A percentile compares a stretch with the other conserved stretches of the same genome.
These are phyloP conservation scores for Chaetomium globosum DNA, from an alignment of 2,329 filamentous ascomycete genomes.

Conservation along the genomic window DNA sequence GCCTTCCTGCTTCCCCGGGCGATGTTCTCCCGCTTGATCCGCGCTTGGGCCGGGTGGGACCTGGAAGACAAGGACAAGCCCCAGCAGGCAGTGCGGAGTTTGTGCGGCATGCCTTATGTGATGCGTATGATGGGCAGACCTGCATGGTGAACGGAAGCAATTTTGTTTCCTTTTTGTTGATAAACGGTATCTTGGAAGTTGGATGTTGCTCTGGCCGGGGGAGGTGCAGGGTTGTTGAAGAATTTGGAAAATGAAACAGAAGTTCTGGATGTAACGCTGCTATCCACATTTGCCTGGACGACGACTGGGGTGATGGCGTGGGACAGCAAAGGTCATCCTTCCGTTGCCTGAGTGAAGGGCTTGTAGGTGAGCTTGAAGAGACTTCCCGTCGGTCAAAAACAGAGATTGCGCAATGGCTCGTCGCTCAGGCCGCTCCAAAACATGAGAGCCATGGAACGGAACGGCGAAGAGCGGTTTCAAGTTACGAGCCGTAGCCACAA, in stretches of 20 bases:
- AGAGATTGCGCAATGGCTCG: slow-evolving; percentile 10
- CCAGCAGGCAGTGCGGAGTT: not conserved
- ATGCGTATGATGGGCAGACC: slow-evolving; percentile 5
- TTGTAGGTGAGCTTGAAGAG: not conserved
- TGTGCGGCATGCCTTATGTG: not conserved
- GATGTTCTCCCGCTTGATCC: slow-evolving; percentile 45
- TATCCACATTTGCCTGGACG: not conserved
- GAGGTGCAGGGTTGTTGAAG: not conserved
- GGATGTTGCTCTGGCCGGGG: not conserved
- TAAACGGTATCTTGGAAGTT: slow-evolving; percentile 1
- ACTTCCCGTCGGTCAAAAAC: not conserved
- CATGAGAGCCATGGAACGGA: slow-evolving; percentile 2
- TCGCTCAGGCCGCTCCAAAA: not conserved
- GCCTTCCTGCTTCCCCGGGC: slow-evolving; percentile 46
- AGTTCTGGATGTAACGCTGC: slow-evolving; percentile 15
- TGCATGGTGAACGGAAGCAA: not conserved
- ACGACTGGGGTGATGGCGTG: not conserved
- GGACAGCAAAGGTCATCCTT: not conserved
- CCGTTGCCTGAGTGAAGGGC: not conserved
- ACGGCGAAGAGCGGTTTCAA: not conserved
- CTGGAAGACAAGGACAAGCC: not conserved
- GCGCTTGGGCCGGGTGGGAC: slow-evolving; percentile 32
- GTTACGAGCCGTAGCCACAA: not conserved
- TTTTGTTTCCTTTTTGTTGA: not conserved
- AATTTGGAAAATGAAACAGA: slow-evolving; percentile 3